Base-by-base conservation (phyloP, 2,329 filamentous ascomycete genomes). In the Sporothrix sp. region DNA sequence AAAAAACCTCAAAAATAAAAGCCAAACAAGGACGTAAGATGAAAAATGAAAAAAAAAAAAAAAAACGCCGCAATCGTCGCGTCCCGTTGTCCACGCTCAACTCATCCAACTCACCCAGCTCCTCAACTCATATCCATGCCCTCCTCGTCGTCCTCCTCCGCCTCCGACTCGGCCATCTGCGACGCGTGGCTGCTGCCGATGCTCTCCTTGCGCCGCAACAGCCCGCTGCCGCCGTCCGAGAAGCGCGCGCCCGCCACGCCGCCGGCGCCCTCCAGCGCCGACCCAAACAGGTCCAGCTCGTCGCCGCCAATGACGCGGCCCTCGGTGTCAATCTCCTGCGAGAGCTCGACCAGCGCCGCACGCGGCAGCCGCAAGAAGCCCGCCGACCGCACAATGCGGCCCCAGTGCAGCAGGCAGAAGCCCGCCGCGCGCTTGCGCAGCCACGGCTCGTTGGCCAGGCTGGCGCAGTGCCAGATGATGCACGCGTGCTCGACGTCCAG, bases 351-450 rank as follows among this genome's bases (percentile, higher is more conserved):
- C 52, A 98, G 74, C 20, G 87, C 86, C 48, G 78, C 72, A 50
- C 87, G 83, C 51, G 84, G 87, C 32, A 98, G 73, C 45, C 79
- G 82, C 53, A 89, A 75, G 71, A 97, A 98, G 1, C 87, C 90
- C 30, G 84, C 77, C 0, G 90, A 96, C 16, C 93, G 82, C 20
- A 97, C 93, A 25, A 98, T 81, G 42, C 93, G 82, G 48, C 93
- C 93, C 89, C 93, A 98, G 65, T 97, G 87, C 35, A 84, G 85
- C 66, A 98, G 79, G 63, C 89, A 96, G 67, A 94, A 97, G 42
- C 75, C 75, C 0, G 90, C 90, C 0, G 93, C 88, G 48, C 91
- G 83, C 59, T 87, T 86, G 64, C 89, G 87, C 35, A 98, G 76
- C 89, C 90, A 96, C 48, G 95, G 87, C 67, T 98, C 93, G 59